Base-by-base conservation (phyloP, 495 filamentous ascomycete species). In the Aspergillus cavernicola region DNA sequence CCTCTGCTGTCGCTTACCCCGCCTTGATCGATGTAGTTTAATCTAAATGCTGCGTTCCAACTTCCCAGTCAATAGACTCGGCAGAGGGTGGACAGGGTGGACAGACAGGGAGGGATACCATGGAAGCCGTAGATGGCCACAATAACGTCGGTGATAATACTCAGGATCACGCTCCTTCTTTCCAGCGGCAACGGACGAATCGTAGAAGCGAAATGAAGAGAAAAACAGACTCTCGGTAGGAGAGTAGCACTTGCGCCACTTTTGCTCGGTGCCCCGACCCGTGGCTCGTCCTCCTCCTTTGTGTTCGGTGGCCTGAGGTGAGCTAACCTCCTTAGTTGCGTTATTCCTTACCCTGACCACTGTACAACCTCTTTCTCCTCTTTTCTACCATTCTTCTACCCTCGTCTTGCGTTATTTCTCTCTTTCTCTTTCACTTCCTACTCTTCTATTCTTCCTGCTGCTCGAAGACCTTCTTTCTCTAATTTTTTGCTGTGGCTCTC, bases 201-300 rank as follows among this genome's bases (percentile, higher is more conserved):
- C 44, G 36, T 22, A 38, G 24, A 29, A 15, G 12, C 38, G 24
- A 29, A 31, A 40, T 38, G 23, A 45, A 28, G 18, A 13, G 31
- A 36, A 23, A 41, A 40, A 42, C 51, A 58, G 19, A 53, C 50
- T 50, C 50, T 53, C 56, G 23, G 55, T 38, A 42, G 39, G 44
- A 58, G 50, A 45, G 50, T 38, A 38, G 44, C 44, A 56, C 56
- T 59, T 59, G 57, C 57, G 60, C 54, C 60, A 63, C 60, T 59
- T 54, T 46, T 52, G 43, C 51, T 61, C 24, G 51, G 54, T 52
- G 46, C 53, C 48, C 54, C 61, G 57, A 60, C 57, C 61, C 61
- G 61, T 63, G 61, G 61, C 57, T 63, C 57, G 61, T 60, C 35
- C 5, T 60, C 54, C 57, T 57, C 57, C 52, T 57, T 60, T 57